A percentile compares a stretch with the other conserved stretches of the same genome.
Evolutionary conservation across 2,329 filamentous ascomycete genomes (phyloP).

Genomic region (Leptographium procerum): DNA sequence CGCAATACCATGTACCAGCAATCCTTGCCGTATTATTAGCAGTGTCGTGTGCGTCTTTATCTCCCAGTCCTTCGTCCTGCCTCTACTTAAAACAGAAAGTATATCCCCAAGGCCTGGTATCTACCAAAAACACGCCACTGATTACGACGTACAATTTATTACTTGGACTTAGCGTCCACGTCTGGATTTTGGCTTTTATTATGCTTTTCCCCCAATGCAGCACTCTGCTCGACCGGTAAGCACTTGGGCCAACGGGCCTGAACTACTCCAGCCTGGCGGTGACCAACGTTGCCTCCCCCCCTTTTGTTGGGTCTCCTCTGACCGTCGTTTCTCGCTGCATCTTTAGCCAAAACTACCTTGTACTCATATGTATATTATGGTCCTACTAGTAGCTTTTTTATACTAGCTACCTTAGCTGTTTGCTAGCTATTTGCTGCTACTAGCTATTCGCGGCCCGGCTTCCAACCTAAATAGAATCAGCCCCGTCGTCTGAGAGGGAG

Average conservation of each 20-base stretch:
- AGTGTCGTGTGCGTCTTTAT: too few relatives aligned
- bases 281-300: not conserved
- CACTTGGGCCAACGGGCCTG: not conserved
- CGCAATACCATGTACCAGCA: too few relatives aligned
- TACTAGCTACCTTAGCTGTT: too few relatives aligned
- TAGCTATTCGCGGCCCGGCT: not conserved
- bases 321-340: not conserved
- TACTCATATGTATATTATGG: not conserved
- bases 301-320: not conserved
- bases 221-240: not conserved
- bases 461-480: not conserved
- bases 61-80: too few relatives aligned
- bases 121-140: too few relatives aligned
- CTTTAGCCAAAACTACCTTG: not conserved
- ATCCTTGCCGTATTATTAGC: too few relatives aligned
- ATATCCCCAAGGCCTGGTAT: too few relatives aligned
- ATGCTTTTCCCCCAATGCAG: not conserved
- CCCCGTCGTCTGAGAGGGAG: not conserved
- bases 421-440: too few relatives aligned
- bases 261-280: not conserved
- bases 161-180: too few relatives aligned
- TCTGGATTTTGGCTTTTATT: not conserved
- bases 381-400: too few relatives aligned
- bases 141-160: too few relatives aligned
- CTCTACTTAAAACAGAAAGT: too few relatives aligned